phyloP scores from a whole-genome alignment of 2,329 filamentous ascomycete genomes.

The Talaromyces piceae region DNA sequence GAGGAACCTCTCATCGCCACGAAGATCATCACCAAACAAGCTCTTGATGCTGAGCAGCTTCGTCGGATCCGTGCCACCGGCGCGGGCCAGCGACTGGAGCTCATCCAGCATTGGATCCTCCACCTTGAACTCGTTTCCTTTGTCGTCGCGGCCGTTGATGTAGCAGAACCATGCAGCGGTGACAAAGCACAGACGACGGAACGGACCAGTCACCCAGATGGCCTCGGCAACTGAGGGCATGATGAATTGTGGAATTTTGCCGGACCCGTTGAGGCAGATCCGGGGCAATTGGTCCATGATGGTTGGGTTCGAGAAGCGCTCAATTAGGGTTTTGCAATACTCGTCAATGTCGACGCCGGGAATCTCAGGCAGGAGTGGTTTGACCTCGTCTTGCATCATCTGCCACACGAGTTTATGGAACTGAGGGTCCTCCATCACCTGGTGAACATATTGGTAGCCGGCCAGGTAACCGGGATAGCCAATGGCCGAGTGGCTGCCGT shows the following conservation, averaged over 20 bases:
- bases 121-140: conserved; percentile 32
- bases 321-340: conserved; percentile 48
- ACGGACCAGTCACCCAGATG: conserved; percentile 40
- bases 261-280: conserved; percentile 45
- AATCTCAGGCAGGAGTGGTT: conserved; percentile 46
- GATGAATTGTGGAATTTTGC: conserved; percentile 46
- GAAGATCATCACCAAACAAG: conserved; percentile 48
- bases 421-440: conserved; percentile 45
- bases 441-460: conserved; percentile 49
- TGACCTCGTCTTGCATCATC: conserved; percentile 51
- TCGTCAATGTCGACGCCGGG: conserved; percentile 45
- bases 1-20: conserved; percentile 42
- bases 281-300: conserved; percentile 50
- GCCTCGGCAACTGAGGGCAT: conserved; percentile 33
- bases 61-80: conserved; percentile 37
- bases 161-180: conserved; percentile 47
- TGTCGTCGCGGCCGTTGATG: conserved; percentile 45
- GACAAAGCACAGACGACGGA: conserved; percentile 44
- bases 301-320: conserved; percentile 50
- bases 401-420: conserved; percentile 45
- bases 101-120: conserved; percentile 46
- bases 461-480: conserved; percentile 46
- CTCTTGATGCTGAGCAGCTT: conserved; percentile 40
- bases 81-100: conserved; percentile 40
- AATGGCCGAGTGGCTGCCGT: conserved; percentile 47